Conservation (phyloP, 306 rosid species). For the Sechiopsis laciniata region DNA sequence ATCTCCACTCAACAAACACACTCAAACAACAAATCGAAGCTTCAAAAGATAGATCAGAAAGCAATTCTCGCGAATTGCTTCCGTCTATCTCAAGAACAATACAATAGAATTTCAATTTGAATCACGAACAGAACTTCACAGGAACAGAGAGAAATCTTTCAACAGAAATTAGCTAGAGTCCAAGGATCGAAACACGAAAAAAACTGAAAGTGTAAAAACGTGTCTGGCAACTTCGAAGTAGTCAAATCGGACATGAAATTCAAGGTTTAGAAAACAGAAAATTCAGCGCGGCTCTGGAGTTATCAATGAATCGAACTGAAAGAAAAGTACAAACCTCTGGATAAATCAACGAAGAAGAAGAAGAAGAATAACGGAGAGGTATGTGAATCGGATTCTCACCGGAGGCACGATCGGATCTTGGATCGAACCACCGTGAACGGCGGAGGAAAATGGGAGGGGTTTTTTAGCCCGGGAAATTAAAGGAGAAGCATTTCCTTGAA, state of each 20-base stretch:
- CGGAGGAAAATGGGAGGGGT: background rate
- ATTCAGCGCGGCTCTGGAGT: background rate
- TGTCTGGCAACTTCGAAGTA: slow-evolving; percentile 1
- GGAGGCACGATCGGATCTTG: slow-evolving; percentile 30
- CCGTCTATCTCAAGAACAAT: slow-evolving; percentile 6
- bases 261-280: background rate
- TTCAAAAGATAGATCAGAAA: slow-evolving; percentile 18
- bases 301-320: background rate
- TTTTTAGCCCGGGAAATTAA: slow-evolving; percentile 19
- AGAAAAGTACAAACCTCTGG: background rate
- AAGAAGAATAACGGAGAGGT: background rate
- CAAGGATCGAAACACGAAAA: slow-evolving; percentile 8
- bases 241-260: slow-evolving; percentile 12
- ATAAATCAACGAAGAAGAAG: slow-evolving; percentile 4
- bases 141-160: background rate
- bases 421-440: slow-evolving; percentile 3
- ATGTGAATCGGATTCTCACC: background rate
- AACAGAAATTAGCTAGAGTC: too few species aligned
- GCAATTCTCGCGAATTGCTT: slow-evolving; percentile 11
- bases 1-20: slow-evolving; percentile 31
- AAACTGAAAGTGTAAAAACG: slow-evolving; percentile 1
- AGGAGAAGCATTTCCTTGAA: too few species aligned
- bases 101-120: background rate
- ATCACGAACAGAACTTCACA: background rate
- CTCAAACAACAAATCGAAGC: slow-evolving; percentile 19